Evolutionary conservation across 345 rosid species (phyloP).

Genomic region (Lepidium sativum): DNA sequence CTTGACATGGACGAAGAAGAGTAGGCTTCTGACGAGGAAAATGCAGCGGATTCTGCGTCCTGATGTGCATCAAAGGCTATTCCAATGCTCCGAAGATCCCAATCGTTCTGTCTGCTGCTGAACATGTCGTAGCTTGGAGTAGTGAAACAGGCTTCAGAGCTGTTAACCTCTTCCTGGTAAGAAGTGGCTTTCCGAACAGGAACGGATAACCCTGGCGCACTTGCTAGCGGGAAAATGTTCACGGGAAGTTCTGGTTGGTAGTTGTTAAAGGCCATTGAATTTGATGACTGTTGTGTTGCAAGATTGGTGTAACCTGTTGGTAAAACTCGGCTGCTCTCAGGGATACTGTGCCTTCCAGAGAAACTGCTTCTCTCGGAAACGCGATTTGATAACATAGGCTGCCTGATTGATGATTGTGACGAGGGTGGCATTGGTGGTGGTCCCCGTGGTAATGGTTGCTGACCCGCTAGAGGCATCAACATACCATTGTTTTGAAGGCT

Average conservation of each 20-base stretch:
- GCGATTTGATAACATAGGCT: slow-evolving; percentile 46
- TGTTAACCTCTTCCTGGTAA: slow-evolving; percentile 51
- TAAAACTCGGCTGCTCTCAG: slow-evolving; percentile 50
- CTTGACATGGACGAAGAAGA: slow-evolving; percentile 27
- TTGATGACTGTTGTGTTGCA: slow-evolving; percentile 18
- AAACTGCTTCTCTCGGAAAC: slow-evolving; percentile 28
- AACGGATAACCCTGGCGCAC: slow-evolving; percentile 44
- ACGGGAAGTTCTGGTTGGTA: slow-evolving; percentile 39
- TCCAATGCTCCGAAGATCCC: slow-evolving; percentile 67
- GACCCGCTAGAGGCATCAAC: slow-evolving; percentile 45
- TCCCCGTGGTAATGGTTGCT: slow-evolving; percentile 23
- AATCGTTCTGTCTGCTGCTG: slow-evolving; percentile 37
- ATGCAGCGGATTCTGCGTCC: slow-evolving; percentile 33
- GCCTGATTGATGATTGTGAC: slow-evolving; percentile 40
- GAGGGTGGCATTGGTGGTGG: neutral
- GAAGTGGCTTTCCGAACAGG: slow-evolving; percentile 25
- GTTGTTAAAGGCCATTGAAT: slow-evolving; percentile 25
- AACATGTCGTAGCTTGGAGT: slow-evolving; percentile 15
- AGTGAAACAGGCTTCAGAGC: slow-evolving; percentile 33
- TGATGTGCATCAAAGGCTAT: slow-evolving; percentile 48
- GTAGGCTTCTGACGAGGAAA: slow-evolving; percentile 19
- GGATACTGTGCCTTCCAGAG: slow-evolving; percentile 38
- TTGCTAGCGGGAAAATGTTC: slow-evolving; percentile 53
- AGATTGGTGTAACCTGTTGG: slow-evolving; percentile 31
- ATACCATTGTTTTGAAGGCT: slow-evolving; percentile 33